Conservation (phyloP, 441 rosid species). For the Gossypium gossypioides region DNA sequence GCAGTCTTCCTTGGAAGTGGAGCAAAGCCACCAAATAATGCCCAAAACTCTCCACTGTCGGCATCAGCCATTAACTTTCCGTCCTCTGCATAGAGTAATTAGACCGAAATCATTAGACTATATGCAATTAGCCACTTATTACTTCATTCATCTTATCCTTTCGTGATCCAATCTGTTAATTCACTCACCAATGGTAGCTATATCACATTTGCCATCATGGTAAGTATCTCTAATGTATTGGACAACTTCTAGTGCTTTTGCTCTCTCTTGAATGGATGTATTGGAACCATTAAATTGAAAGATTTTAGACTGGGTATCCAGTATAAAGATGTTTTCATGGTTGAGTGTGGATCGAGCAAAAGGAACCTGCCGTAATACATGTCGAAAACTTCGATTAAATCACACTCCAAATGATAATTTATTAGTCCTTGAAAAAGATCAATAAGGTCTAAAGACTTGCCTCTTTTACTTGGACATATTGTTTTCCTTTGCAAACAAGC, state of each 20-base stretch:
- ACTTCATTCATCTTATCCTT: not conserved
- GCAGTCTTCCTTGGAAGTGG: slow-evolving; percentile 81
- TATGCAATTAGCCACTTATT: slow-evolving; percentile 1
- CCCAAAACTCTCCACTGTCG: slow-evolving; percentile 98
- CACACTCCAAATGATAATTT: slow-evolving; percentile 1
- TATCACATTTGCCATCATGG: slow-evolving; percentile 86
- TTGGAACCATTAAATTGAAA: slow-evolving; percentile 86
- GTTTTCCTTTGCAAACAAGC: not conserved
- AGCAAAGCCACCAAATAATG: slow-evolving; percentile 95
- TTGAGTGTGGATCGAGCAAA: slow-evolving; percentile 88
- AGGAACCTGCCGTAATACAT: slow-evolving; percentile 52
- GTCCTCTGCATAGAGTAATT: slow-evolving; percentile 49
- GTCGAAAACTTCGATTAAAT: slow-evolving; percentile 4
- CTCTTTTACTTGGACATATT: not conserved
- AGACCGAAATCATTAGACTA: slow-evolving; percentile 4
- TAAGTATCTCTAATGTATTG: slow-evolving; percentile 84
- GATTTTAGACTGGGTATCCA: slow-evolving; percentile 54
- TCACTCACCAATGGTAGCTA: slow-evolving; percentile 78
- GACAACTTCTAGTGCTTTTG: slow-evolving; percentile 90
- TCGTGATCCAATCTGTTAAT: slow-evolving; percentile 7
- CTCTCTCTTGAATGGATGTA: slow-evolving; percentile 96
- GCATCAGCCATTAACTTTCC: slow-evolving; percentile 99
- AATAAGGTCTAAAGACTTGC: not conserved
- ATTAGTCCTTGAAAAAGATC: slow-evolving; percentile 7
- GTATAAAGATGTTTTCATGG: slow-evolving; percentile 89